These are phyloP conservation scores for Aegle marmelos DNA, from an alignment of 345 rosid species.

Conservation along the genomic window DNA sequence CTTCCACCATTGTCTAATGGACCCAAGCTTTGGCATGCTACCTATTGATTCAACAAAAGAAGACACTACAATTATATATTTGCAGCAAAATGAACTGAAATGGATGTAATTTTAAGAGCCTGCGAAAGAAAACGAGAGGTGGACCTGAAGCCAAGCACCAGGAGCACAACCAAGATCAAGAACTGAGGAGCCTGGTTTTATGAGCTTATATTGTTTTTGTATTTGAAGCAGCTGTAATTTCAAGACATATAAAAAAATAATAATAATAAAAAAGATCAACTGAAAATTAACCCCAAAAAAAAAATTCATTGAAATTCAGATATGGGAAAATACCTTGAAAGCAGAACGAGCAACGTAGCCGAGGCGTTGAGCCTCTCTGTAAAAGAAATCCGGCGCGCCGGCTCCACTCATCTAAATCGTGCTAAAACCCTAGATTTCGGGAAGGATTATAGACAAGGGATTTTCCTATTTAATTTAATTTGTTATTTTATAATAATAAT, in stretches of 20 bases:
- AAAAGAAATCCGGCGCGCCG: constrained; percentile 92
- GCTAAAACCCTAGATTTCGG: constrained; percentile 15
- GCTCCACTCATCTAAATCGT: constrained; percentile 56
- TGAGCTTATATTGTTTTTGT: constrained; percentile 76
- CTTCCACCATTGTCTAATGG: constrained; percentile 70
- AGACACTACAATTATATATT: background rate
- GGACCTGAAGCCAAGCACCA: constrained; percentile 99
- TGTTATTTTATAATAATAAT: too few species aligned
- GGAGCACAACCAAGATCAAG: constrained; percentile 99
- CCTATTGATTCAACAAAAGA: constrained; percentile 38
- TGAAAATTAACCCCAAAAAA: background rate
- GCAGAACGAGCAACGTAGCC: constrained; percentile 98
- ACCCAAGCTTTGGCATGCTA: constrained; percentile 93
- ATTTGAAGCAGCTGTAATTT: constrained; percentile 79
- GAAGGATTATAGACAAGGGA: background rate
- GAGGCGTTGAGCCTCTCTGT: constrained; percentile 94
- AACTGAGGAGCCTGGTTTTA: constrained; percentile 78
- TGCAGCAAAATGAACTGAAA: background rate
- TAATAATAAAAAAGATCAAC: background rate
- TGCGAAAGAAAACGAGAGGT: background rate
- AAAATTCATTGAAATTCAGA: background rate
- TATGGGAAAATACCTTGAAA: constrained; percentile 57
- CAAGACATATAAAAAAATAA: background rate
- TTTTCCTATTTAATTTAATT: background rate
- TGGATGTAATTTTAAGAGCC: background rate